Evolutionary conservation across 345 rosid genomes (phyloP), one percentile per base, ranked within the genome.

Genomic region (Aegle marmelos): DNA sequence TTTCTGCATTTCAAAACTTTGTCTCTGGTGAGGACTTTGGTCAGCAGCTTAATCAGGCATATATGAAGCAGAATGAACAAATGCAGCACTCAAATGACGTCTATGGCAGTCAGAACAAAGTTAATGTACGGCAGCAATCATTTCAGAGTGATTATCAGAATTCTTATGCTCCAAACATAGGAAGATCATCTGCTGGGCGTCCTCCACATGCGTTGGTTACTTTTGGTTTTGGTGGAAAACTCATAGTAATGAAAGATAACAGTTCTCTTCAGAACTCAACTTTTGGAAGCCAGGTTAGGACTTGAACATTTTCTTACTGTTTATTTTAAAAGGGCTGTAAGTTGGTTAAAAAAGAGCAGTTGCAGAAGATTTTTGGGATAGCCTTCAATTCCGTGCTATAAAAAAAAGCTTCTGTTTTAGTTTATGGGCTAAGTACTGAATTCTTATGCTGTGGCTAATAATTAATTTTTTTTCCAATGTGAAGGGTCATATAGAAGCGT

Each of bases 211-310:
- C 95, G 33, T 85, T 94, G 83, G 92, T 93, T 83, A 82, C 87
- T 78, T 97, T 97, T 84, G 99, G 99, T 28, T 97, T 97, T 87
- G 98, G 98, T 69, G 98, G 99, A 75, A 96, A 91, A 81, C 89
- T 96, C 74, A 75, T 94, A 76, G 87, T 96, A 33, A 87, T 94
- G 94, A 96, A 90, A 84, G 90, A 88, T 81, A 53, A 59, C 61
- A 77, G 72, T 76, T 83, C 88, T 76, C 83, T 82, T 31, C 89
- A 83, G 76, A 89, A 80, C 70, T 79, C 90, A 78, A 80, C 88
- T 50, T 88, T 87, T 85, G 92, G 88, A 74, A 84, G 74, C 80
- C 97, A 92, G 99, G 99, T 96, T 89, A 86, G 91, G 34, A 71
- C 68, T 69, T 30, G 66, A 63, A 60, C 59, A 25, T 21, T 63